These are phyloP conservation scores for Coemansia sp. DNA, from an alignment of 192 early-diverging fungal genomes.

Conservation along the genomic window DNA sequence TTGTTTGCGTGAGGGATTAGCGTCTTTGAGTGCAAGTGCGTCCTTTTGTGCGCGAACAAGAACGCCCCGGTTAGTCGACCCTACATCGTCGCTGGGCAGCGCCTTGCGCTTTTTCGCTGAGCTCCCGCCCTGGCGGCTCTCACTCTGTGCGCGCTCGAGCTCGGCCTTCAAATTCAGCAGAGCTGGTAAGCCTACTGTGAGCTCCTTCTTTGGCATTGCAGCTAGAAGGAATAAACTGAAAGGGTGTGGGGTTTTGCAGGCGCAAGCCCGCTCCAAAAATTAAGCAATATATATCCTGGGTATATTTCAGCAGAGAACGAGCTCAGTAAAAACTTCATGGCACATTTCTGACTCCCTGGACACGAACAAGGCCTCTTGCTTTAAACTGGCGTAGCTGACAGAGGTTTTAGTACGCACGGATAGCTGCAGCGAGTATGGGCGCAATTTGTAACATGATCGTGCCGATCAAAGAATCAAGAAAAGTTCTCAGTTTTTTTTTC, in stretches of 20 bases:
- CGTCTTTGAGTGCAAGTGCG: constrained; percentile 8
- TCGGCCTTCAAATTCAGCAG: constrained; percentile 33
- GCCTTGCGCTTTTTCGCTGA: constrained; percentile 6
- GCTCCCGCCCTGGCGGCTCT: constrained; percentile 12
- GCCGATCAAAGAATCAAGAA: constrained; percentile 5
- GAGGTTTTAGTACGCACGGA: neutral
- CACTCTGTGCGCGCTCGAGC: constrained; percentile 31
- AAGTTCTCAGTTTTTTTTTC: constrained; percentile 2
- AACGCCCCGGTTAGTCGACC: constrained; percentile 31
- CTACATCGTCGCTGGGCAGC: neutral
- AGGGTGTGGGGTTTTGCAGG: constrained; percentile 12
- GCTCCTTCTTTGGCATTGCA: constrained; percentile 21
- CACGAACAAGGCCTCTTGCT: constrained; percentile 3
- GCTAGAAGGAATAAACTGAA: neutral
- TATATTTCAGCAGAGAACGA: constrained; percentile 27
- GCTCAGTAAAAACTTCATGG: constrained; percentile 40
- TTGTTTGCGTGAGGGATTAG: neutral
- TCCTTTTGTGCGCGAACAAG: constrained; percentile 25
- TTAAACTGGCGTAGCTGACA: neutral
- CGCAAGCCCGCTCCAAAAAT: constrained; percentile 36
- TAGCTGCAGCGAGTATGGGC: constrained; percentile 4
- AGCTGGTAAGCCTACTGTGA: constrained; percentile 28
- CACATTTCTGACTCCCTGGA: constrained; percentile 28
- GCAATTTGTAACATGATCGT: constrained; percentile 4
- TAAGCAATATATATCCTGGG: constrained; percentile 32